Evolutionary conservation across 2,329 filamentous ascomycete species (phyloP), one percentile per base, ranked within the genome.

Genomic region (Exophiala oligosperma): DNA sequence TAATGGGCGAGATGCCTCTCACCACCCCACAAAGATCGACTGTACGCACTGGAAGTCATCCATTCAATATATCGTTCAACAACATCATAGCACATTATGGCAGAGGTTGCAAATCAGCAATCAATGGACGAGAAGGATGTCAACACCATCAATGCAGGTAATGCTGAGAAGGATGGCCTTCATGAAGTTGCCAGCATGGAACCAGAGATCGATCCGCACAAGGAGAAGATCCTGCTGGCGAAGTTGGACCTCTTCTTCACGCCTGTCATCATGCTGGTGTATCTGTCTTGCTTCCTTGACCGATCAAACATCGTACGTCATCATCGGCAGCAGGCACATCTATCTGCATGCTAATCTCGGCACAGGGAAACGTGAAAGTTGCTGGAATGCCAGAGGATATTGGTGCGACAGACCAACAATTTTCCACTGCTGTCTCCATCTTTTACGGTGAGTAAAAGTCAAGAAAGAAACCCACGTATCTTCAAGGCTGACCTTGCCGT

Each of bases 241-340:
- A 81, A 81, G 58, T 69, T 82, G 9, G 80, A 82, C 54, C 46
- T 76, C 2, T 73, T 73, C 2, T 76, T 82, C 51, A 74, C 77
- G 3, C 80, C 79, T 0, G 77, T 84, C 54, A 79, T 84, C 57
- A 83, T 82, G 76, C 68, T 82, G 48, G 74, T 84, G 3, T 85
- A 83, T 60, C 66, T 85, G 21, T 75, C 76, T 3, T 82, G 78
- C 60, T 83, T 81, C 64, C 71, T 84, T 41, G 83, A 86, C 68
- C 75, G 83, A 54, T 74, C 74, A 21, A 82, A 81, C 62, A 82
- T 84, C 40, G 78, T 60, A 53, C 17, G 78, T 21, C 17, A 12
- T 50, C 17, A 28, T n/a, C 14, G 8, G 23, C 41, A 21, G 26
- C 7, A 43, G 9, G 17, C 26, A 8, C 23, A 26, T 40, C 21